Percentiles rank a stretch among this genome's conserved stretches.
Conservation (phyloP, 257 asterid species). For the Salvia rosmarinus region DNA sequence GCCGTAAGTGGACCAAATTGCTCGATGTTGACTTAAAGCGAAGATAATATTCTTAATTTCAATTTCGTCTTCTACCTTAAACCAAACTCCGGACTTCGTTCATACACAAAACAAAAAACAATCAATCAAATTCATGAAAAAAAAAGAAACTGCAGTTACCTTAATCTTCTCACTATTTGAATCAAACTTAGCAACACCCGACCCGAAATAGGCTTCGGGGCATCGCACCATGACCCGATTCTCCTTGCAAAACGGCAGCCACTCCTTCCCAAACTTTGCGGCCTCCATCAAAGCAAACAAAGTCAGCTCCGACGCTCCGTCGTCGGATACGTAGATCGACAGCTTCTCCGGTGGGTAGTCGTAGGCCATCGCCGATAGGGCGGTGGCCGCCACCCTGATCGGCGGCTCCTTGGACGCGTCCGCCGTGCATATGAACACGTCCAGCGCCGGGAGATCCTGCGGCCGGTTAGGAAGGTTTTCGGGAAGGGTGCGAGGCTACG, state of each 20-base stretch:
- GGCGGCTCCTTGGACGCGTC: conserved; percentile 82
- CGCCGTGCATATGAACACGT: conserved; percentile 72
- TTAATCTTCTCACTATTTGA: conserved; percentile 33
- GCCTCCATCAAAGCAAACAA: conserved; percentile 70
- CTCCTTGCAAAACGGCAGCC: conserved; percentile 70
- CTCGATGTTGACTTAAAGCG: not conserved
- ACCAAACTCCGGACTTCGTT: no score
- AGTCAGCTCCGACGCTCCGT: conserved; percentile 70
- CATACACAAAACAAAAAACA: not conserved
- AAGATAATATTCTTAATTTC: not conserved
- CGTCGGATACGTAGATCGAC: conserved; percentile 73
- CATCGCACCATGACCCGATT: conserved; percentile 49
- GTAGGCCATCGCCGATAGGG: conserved; percentile 66
- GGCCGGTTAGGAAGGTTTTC: conserved; percentile 33
- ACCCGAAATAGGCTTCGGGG: conserved; percentile 52
- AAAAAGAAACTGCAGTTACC: conserved; percentile 17
- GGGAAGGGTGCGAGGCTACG: conserved; percentile 44
- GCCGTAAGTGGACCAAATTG: conserved; percentile 23
- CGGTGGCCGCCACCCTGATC: conserved; percentile 57
- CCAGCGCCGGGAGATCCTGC: conserved; percentile 54
- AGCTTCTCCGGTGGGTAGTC: conserved; percentile 71
- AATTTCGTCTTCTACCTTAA: no score
- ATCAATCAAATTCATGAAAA: not conserved
- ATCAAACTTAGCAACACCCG: not conserved
- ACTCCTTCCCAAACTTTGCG: conserved; percentile 53